Percentiles rank a stretch among this genome's conserved stretches.
Evolutionary conservation across 225 moss, liverwort and hornwort species (phyloP).

Genomic region (Takakia lepidozioides): DNA sequence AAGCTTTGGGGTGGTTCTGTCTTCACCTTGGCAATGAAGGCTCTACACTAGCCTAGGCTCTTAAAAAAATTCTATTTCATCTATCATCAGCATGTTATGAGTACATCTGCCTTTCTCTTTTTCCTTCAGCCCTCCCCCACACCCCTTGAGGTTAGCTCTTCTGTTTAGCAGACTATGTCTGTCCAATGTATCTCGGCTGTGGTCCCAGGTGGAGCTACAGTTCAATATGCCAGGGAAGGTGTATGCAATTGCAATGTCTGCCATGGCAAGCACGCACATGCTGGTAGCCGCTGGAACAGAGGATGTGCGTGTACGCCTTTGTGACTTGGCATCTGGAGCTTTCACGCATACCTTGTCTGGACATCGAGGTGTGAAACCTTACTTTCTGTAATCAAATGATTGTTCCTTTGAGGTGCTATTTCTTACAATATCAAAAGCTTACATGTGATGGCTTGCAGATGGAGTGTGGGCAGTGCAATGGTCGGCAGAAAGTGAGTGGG

Average conservation of each 20-base stretch:
- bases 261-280: conserved; percentile 73
- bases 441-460: conserved; percentile 36
- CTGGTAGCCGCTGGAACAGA: conserved; percentile 85
- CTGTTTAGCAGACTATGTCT: no score
- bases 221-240: conserved; percentile 84
- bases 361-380: conserved; percentile 58
- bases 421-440: background rate
- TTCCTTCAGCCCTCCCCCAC: no score
- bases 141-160: no score
- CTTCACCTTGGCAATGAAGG: no score
- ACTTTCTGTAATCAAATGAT: background rate
- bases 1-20: no score
- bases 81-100: no score
- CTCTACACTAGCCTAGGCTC: no score
- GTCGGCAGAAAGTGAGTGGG: conserved; percentile 86
- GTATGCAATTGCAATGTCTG: conserved; percentile 74
- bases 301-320: conserved; percentile 77
- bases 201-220: conserved; percentile 69
- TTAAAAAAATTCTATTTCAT: no score
- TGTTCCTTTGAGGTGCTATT: no score
- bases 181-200: no score
- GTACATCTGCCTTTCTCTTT: no score
- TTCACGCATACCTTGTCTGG: conserved; percentile 88
- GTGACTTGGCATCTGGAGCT: conserved; percentile 93
- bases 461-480: conserved; percentile 96